Percentiles rank a stretch among this genome's conserved stretches.
Evolutionary conservation across 2,329 filamentous ascomycete genomes (phyloP).

Genomic region (Pestalotiopsis sp.): DNA sequence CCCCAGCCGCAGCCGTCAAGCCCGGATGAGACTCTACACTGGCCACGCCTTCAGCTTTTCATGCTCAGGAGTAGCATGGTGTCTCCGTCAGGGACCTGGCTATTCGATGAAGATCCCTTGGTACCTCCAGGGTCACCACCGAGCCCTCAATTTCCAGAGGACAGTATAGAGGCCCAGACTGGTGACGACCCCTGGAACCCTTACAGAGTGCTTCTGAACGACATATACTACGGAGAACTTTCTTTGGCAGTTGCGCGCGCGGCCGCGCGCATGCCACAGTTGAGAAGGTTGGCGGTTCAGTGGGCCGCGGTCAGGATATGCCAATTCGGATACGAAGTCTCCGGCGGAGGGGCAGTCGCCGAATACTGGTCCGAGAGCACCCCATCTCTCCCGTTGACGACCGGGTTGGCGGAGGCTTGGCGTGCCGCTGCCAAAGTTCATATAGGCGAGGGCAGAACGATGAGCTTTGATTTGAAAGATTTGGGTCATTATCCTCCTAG

Average conservation of each 20-base stretch:
- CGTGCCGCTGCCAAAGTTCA: not conserved
- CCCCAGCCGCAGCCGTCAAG: not conserved
- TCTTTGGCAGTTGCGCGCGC: not conserved
- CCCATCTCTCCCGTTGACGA: not conserved
- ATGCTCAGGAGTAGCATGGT: not conserved
- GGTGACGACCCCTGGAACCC: not conserved
- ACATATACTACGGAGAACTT: not conserved
- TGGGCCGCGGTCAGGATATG: not conserved
- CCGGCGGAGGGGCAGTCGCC: not conserved
- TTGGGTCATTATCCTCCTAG: not conserved
- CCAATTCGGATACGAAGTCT: not conserved
- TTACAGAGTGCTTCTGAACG: not conserved
- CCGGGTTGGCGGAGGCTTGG: not conserved
- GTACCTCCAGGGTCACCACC: not conserved
- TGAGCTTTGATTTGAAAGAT: not conserved
- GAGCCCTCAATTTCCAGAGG: not conserved
- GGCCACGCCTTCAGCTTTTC: not conserved
- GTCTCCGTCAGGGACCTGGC: not conserved
- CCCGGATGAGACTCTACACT: not conserved
- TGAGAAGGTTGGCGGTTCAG: not conserved
- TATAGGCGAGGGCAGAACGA: not conserved
- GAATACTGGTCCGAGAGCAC: constrained; percentile 2
- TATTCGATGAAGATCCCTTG: not conserved
- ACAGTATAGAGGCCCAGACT: not conserved
- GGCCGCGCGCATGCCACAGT: not conserved